These are phyloP conservation scores for Tanacetum coccineum DNA, from an alignment of 129 eudicot species.

Conservation along the genomic window DNA sequence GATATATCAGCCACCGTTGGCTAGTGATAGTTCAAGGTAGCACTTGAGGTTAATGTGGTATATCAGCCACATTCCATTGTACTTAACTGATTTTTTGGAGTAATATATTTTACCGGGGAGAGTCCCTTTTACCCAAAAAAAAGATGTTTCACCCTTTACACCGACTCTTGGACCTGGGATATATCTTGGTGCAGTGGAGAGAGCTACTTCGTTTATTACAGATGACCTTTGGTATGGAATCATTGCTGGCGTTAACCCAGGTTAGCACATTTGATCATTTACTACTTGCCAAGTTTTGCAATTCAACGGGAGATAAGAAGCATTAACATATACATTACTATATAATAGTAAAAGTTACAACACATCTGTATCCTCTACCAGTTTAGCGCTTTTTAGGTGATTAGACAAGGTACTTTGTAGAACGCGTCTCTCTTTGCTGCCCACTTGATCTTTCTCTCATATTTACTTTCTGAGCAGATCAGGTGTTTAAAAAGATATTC, in stretches of 20 bases:
- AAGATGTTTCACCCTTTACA: constrained; percentile 97
- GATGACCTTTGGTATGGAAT: constrained; percentile 98
- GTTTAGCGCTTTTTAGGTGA: neutral
- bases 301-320: neutral
- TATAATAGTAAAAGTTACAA: neutral
- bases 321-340: neutral
- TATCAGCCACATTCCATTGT: too few species aligned
- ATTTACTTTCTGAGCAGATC: neutral
- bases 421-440: neutral
- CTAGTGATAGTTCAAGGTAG: too few species aligned
- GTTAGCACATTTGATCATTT: constrained; percentile 32
- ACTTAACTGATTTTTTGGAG: too few species aligned
- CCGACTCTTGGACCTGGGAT: constrained; percentile 98
- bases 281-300: constrained; percentile 1
- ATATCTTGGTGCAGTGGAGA: constrained; percentile 94
- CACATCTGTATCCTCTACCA: neutral
- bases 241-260: constrained; percentile 94
- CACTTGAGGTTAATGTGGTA: too few species aligned
- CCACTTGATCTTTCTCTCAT: neutral
- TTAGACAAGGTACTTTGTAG: neutral
- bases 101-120: too few species aligned
- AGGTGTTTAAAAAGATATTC: neutral
- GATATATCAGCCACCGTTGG: too few species aligned
- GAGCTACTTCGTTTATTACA: constrained; percentile 95
- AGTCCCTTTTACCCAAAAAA: too few species aligned